Conservation (phyloP, 345 rosid genomes). For the Turnera subulata region DNA sequence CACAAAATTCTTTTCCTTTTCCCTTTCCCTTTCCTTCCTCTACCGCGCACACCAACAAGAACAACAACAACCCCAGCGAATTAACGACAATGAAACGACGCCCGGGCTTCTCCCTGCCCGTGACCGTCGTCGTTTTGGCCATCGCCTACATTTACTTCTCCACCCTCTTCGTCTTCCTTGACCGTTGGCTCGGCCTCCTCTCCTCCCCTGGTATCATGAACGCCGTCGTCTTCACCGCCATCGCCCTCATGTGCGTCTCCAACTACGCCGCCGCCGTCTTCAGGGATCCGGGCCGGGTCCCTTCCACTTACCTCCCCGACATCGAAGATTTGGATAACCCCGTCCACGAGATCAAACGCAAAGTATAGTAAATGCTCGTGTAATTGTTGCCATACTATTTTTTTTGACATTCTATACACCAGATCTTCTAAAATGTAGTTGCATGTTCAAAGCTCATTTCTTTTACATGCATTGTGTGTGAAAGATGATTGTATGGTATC, state of each 20-base stretch:
- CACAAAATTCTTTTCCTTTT: neutral
- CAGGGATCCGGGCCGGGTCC: slow-evolving; percentile 90
- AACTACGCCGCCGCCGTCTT: slow-evolving; percentile 55
- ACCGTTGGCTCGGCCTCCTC: slow-evolving; percentile 81
- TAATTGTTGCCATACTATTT: no score
- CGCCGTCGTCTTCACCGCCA: slow-evolving; percentile 60
- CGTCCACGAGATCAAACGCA: slow-evolving; percentile 90
- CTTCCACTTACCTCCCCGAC: slow-evolving; percentile 62
- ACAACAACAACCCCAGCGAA: neutral
- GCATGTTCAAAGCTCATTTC: neutral
- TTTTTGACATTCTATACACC: neutral
- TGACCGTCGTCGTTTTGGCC: slow-evolving; percentile 54
- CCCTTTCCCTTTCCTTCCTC: neutral
- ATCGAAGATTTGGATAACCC: slow-evolving; percentile 61
- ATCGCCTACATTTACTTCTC: slow-evolving; percentile 62
- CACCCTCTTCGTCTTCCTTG: slow-evolving; percentile 75
- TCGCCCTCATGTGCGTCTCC: slow-evolving; percentile 58
- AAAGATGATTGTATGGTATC: no score
- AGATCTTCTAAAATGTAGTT: neutral
- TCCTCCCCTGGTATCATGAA: slow-evolving; percentile 79
- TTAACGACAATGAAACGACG: slow-evolving; percentile 49
- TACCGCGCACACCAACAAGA: neutral
- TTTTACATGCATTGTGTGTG: neutral
- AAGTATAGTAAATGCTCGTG: slow-evolving; percentile 35
- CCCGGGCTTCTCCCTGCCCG: slow-evolving; percentile 58